phyloP scores from a whole-genome alignment of 345 rosid species.

The Ceriops tagal region DNA sequence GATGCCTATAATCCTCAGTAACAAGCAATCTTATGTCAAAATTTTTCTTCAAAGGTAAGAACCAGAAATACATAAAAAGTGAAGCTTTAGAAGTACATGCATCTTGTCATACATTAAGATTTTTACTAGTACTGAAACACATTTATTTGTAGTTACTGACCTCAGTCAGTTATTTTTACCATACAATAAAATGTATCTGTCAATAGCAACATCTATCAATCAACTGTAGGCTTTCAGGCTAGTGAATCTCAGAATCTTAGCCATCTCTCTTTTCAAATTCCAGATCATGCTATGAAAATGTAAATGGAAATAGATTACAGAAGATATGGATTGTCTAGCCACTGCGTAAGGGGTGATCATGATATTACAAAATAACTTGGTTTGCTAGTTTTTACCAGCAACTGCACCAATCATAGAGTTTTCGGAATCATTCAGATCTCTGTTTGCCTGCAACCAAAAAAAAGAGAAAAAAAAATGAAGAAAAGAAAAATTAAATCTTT shows the following conservation, averaged over 20 bases:
- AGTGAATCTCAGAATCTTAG: neutral
- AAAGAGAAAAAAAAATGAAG: too few relatives aligned
- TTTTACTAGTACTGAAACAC: too few relatives aligned
- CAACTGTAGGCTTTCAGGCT: neutral
- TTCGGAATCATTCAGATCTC: conserved; percentile 92
- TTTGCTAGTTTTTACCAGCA: conserved; percentile 50
- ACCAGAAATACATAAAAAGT: too few relatives aligned
- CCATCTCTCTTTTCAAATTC: neutral
- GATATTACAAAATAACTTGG: neutral
- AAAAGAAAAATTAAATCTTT: neutral
- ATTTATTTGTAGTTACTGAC: too few relatives aligned
- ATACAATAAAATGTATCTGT: too few relatives aligned
- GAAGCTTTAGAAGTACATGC: too few relatives aligned
- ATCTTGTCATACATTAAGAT: too few relatives aligned
- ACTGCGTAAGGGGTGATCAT: neutral
- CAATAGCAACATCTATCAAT: neutral
- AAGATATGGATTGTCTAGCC: neutral
- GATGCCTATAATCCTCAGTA: too few relatives aligned
- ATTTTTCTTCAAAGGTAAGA: too few relatives aligned
- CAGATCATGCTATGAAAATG: neutral
- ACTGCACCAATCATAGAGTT: conserved; percentile 89
- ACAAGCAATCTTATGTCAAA: too few relatives aligned
- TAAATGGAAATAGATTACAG: neutral
- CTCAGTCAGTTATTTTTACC: too few relatives aligned
- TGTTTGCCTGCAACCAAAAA: conserved; percentile 49